Base-by-base conservation (phyloP, 352 stramenopile genomes). In the Chrysophaeum taylorii region DNA sequence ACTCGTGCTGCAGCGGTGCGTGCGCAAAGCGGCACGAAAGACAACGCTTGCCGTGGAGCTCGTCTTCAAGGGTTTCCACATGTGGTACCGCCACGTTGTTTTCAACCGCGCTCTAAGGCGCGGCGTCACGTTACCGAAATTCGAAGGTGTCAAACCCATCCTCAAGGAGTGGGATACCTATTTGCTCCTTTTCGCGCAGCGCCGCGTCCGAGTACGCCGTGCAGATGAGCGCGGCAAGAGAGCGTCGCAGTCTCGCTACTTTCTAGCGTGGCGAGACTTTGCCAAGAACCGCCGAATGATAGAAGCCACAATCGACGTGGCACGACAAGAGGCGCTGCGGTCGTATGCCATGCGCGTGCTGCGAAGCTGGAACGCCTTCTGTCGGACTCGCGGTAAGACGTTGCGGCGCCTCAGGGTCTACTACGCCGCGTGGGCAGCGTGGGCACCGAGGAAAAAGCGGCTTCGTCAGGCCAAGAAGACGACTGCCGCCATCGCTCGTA, bases 131-230 rank as follows among this genome's bases (percentile, higher is more conserved):
- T 21, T 57, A 25, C 45, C 45, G 23, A 12, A 27, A 25, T 57
- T 57, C 45, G 41, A 57, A 27, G 45, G 45, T 25, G n/a, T n/a
- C n/a, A n/a, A n/a, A n/a, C 45, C 45, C 18, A 5, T 57, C 45
- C 31, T 57, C 7, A 27, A 27, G 35, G 57, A 66, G 57, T 66
- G 57, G 57, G 57, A 66, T 36, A 18, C 57, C 5, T 66, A 66
- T 36, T 31, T 66, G 23, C 18, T 45, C 7, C 4, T 25, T 14
- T 25, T 45, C 14, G 45, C 57, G 57, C 33, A 45, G 31, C 57
- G 57, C 7, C 16, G 33, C 2, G 57, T 66, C 2, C 31, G 57
- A 18, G 1, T 2, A 18, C 15, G 31, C 12, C 31, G 27, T 23
- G 57, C 57, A 2, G 35, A 37, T 31, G 7, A 33, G 33, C 2